Percentiles rank a stretch among this genome's conserved stretches.
Conservation (phyloP, 2,329 filamentous ascomycete species). For the Alternaria brassicae region DNA sequence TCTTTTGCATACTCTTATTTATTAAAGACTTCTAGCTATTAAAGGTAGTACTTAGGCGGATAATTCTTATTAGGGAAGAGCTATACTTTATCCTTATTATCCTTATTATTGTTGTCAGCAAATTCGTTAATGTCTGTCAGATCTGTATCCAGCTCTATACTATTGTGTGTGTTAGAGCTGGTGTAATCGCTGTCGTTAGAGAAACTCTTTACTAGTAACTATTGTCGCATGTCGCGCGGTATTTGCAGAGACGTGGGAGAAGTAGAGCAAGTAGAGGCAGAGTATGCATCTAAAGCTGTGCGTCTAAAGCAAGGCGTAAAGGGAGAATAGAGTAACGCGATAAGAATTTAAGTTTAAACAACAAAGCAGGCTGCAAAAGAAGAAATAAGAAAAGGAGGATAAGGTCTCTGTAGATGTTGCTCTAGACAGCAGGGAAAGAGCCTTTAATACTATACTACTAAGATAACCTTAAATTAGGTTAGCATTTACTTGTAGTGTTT, state of each 20-base stretch:
- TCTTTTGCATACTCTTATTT: conserved; percentile 24
- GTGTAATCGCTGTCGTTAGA: conserved; percentile 19
- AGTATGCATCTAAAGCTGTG: conserved; percentile 10
- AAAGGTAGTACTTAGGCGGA: conserved; percentile 26
- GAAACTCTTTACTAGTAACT: conserved; percentile 14
- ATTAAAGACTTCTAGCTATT: conserved; percentile 21
- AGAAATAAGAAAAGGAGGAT: conserved; percentile 7
- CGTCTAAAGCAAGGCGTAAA: conserved; percentile 7
- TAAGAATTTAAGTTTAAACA: conserved; percentile 12
- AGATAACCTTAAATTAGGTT: conserved; percentile 2
- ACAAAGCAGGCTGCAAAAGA: conserved; percentile 7
- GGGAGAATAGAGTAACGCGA: conserved; percentile 11
- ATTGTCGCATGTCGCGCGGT: conserved; percentile 12
- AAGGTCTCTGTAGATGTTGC: conserved; percentile 9
- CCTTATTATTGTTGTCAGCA: conserved; percentile 8
- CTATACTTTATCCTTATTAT: conserved; percentile 13
- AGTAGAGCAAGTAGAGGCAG: conserved; percentile 4
- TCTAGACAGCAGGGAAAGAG: conserved; percentile 11
- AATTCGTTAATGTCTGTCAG: conserved; percentile 14
- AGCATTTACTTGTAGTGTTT: conserved; percentile 10
- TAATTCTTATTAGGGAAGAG: conserved; percentile 17
- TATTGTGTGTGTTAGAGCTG: conserved; percentile 11
- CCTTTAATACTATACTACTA: conserved; percentile 16
- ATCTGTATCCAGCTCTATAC: conserved; percentile 21
- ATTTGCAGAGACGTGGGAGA: conserved; percentile 6